Conservation (phyloP, 345 rosid genomes). For the Odontarrhena argentea region DNA sequence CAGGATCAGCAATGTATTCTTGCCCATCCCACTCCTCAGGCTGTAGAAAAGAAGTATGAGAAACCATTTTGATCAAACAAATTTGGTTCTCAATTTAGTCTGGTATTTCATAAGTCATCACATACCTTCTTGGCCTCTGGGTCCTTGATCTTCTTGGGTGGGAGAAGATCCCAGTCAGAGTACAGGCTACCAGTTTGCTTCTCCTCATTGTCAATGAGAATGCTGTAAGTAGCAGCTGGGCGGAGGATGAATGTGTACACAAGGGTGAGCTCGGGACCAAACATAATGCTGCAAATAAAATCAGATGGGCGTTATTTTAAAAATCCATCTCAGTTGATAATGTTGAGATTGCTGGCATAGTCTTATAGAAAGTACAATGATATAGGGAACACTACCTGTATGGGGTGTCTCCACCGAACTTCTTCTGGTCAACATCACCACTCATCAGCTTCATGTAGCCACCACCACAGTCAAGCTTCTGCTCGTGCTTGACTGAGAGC, state of each 20-base stretch:
- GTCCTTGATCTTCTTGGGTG: conserved; percentile 85
- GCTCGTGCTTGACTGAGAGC: conserved; percentile 97
- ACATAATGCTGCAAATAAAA: conserved; percentile 79
- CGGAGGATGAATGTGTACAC: conserved; percentile 86
- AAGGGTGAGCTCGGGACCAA: conserved; percentile 97
- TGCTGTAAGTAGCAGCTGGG: conserved; percentile 93
- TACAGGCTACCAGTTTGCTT: conserved; percentile 91
- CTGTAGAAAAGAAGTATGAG: conserved; percentile 44
- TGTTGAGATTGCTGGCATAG: not conserved
- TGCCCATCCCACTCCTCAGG: conserved; percentile 99
- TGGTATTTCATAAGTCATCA: conserved; percentile 12
- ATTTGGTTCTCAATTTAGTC: not conserved
- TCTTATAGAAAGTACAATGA: not conserved
- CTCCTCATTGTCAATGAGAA: conserved; percentile 89
- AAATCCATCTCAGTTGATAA: not conserved
- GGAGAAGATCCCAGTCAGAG: conserved; percentile 94
- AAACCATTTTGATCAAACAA: not conserved
- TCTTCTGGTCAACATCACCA: conserved; percentile 85
- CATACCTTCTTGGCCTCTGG: conserved; percentile 90
- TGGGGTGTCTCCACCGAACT: conserved; percentile 95
- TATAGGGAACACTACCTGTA: conserved; percentile 57
- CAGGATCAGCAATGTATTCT: conserved; percentile 89
- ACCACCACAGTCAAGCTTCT: conserved; percentile 99
- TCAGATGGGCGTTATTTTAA: not conserved
- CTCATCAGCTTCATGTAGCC: conserved; percentile 99